These are phyloP conservation scores for Porpolomopsis calyptriformis DNA, from an alignment of 768 basidiomycete species.

Conservation along the genomic window DNA sequence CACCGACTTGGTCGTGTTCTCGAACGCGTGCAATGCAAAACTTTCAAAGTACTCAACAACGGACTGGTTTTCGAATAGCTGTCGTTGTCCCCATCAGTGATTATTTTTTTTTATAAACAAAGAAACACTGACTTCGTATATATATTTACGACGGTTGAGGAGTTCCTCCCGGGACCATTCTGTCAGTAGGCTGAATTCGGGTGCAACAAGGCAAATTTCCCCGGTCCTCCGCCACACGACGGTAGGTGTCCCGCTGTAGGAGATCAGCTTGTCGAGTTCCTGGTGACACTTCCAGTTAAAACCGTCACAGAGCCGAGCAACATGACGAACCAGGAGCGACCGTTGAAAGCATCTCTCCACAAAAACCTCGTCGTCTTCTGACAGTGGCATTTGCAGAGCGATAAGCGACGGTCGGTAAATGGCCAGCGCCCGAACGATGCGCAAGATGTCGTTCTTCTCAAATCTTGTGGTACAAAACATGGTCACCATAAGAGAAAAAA, in stretches of 20 bases:
- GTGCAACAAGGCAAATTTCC: slow-evolving; percentile 93
- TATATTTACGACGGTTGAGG: slow-evolving; percentile 45
- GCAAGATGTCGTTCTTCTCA: slow-evolving; percentile 91
- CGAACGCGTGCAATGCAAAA: slow-evolving; percentile 94
- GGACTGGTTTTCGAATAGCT: slow-evolving; percentile 94
- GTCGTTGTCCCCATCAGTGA: slow-evolving; percentile 8
- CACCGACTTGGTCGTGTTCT: slow-evolving; percentile 92
- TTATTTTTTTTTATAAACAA: neutral
- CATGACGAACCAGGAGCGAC: slow-evolving; percentile 62
- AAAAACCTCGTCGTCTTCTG: slow-evolving; percentile 92
- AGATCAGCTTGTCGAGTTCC: slow-evolving; percentile 96
- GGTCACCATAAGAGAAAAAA: slow-evolving; percentile 12
- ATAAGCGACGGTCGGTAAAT: slow-evolving; percentile 96
- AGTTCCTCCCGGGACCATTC: slow-evolving; percentile 86
- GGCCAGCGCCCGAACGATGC: slow-evolving; percentile 88
- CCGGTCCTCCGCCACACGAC: slow-evolving; percentile 97
- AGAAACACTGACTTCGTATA: slow-evolving; percentile 46
- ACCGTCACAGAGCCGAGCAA: slow-evolving; percentile 11
- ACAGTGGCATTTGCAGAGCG: slow-evolving; percentile 94
- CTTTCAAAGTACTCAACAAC: slow-evolving; percentile 96
- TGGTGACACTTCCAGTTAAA: slow-evolving; percentile 21
- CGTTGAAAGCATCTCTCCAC: slow-evolving; percentile 94
- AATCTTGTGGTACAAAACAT: slow-evolving; percentile 43
- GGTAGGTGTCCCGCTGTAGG: slow-evolving; percentile 93
- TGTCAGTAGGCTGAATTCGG: slow-evolving; percentile 91